A percentile compares a stretch with the other conserved stretches of the same genome.
Conservation (phyloP, 2,329 filamentous ascomycete species). For the Microsporum ferrugineum region DNA sequence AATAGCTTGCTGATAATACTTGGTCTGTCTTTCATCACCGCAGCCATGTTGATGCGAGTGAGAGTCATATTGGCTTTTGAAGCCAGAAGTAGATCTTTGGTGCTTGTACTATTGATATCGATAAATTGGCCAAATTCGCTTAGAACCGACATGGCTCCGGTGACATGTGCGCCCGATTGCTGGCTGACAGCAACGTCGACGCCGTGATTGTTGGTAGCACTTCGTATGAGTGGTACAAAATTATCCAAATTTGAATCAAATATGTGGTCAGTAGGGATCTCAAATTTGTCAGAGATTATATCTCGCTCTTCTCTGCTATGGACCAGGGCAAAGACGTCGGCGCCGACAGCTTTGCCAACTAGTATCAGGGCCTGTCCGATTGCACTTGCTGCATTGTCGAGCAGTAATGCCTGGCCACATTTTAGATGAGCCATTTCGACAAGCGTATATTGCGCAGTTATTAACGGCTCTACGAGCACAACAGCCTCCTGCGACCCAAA, state of each 20-base stretch:
- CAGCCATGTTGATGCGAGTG: neutral
- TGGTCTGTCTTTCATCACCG: constrained; percentile 11
- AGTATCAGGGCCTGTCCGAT: constrained; percentile 15
- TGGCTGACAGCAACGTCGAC: constrained; percentile 7
- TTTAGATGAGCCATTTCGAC: constrained; percentile 10
- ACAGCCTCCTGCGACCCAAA: neutral
- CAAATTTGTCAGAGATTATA: constrained; percentile 11
- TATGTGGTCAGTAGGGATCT: constrained; percentile 12
- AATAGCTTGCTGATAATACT: constrained; percentile 8
- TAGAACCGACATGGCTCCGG: too few relatives aligned
- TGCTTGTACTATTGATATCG: neutral
- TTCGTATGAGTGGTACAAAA: neutral
- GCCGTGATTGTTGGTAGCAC: constrained; percentile 5
- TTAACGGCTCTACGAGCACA: constrained; percentile 6
- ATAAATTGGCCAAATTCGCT: neutral
- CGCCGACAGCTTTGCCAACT: constrained; percentile 11
- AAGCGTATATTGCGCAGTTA: constrained; percentile 13
- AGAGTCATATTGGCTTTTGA: neutral
- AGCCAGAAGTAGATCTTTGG: neutral
- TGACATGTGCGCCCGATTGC: too few relatives aligned
- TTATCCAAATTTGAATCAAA: neutral
- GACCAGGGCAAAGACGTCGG: constrained; percentile 14
- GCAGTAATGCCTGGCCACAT: constrained; percentile 14
- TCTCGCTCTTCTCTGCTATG: constrained; percentile 10
- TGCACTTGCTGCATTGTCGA: constrained; percentile 13